These are phyloP conservation scores for Populus tremula DNA, from an alignment of 345 rosid genomes.

Conservation along the genomic window DNA sequence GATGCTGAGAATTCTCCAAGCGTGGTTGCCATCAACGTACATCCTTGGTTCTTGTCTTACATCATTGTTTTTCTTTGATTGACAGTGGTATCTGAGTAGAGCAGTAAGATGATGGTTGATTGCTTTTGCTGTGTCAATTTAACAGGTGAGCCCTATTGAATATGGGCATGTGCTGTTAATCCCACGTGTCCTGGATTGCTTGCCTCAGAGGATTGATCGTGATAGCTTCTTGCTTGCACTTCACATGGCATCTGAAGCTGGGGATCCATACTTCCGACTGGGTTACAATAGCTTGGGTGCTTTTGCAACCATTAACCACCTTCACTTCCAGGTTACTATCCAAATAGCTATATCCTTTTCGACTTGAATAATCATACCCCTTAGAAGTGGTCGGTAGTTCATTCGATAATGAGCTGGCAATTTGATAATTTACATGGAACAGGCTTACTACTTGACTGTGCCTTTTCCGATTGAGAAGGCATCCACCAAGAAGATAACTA, in stretches of 20 bases:
- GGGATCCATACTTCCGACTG: constrained; percentile 73
- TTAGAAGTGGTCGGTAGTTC: not conserved
- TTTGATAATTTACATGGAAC: constrained; percentile 14
- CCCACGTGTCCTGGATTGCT: constrained; percentile 77
- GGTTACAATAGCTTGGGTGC: constrained; percentile 99
- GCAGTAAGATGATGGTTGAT: not conserved
- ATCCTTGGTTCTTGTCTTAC: constrained; percentile 5
- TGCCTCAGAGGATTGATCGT: constrained; percentile 92
- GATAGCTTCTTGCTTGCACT: constrained; percentile 82
- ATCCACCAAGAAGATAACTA: constrained; percentile 48
- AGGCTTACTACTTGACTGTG: constrained; percentile 84
- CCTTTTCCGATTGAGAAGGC: constrained; percentile 91
- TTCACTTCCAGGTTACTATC: constrained; percentile 84
- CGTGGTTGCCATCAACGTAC: constrained; percentile 91
- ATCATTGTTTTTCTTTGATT: not conserved
- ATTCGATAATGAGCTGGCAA: not conserved
- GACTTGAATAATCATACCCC: not conserved
- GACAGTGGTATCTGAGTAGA: no score
- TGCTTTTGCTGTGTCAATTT: not conserved
- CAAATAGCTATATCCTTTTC: not conserved
- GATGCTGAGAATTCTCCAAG: constrained; percentile 70
- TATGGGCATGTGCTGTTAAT: constrained; percentile 92
- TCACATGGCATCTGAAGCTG: constrained; percentile 79
- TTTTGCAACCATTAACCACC: constrained; percentile 97
- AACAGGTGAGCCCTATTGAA: constrained; percentile 96